A percentile compares a stretch with the other conserved stretches of the same genome.
phyloP scores from a whole-genome alignment of 306 rosid genomes.

The Pterocarpus macrocarpus region DNA sequence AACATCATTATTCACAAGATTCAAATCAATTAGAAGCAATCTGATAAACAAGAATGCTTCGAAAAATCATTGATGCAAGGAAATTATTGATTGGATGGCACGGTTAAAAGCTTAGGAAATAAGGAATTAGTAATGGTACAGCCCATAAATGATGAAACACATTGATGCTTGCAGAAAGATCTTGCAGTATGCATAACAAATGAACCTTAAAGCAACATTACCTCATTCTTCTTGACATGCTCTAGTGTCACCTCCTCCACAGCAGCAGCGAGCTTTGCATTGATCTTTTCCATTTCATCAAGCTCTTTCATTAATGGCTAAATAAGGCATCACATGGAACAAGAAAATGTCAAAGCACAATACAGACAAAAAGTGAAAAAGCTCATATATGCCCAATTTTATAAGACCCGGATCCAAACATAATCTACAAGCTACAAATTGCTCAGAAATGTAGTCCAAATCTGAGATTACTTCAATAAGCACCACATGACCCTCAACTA shows the following conservation, averaged over 20 bases:
- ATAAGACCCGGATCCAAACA: constrained; percentile 13
- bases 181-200: constrained; percentile 12
- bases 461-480: not conserved
- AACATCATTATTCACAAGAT: not conserved
- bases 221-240: constrained; percentile 97
- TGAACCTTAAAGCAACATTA: constrained; percentile 44
- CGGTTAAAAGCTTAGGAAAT: constrained; percentile 1
- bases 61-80: no score
- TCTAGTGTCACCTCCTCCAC: constrained; percentile 97
- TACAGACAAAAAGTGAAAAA: constrained; percentile 31
- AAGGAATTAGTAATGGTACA: not conserved
- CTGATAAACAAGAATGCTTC: not conserved
- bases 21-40: constrained; percentile 14
- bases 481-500: constrained; percentile 7
- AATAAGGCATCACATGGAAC: constrained; percentile 36
- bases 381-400: constrained; percentile 1
- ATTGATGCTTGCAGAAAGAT: constrained; percentile 7
- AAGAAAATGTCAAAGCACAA: constrained; percentile 46
- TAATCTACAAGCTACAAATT: constrained; percentile 15
- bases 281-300: constrained; percentile 97
- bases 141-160: not conserved
- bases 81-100: not conserved
- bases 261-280: constrained; percentile 85
- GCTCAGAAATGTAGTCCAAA: constrained; percentile 5
- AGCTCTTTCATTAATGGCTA: constrained; percentile 98